Evolutionary conservation across 2,329 filamentous ascomycete species (phyloP).

Genomic region (Aspergillus neotritici): DNA sequence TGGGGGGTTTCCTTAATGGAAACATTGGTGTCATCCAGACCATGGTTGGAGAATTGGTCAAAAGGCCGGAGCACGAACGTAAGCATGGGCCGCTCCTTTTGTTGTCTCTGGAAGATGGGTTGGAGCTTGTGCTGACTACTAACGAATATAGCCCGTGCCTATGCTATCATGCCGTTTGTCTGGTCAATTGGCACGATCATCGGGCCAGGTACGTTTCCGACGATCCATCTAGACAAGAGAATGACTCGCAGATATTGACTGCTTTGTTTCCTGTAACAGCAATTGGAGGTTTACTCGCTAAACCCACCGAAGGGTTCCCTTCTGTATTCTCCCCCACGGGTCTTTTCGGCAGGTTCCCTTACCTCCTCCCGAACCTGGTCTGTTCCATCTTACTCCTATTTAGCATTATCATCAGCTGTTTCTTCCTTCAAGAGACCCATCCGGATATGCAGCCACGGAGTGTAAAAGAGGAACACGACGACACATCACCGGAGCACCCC

Average conservation of each 20-base stretch:
- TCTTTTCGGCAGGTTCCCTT: conserved; percentile 74
- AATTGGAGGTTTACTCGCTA: conserved; percentile 80
- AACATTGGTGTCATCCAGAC: conserved; percentile 90
- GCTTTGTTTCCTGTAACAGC: conserved; percentile 36
- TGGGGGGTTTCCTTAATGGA: conserved; percentile 81
- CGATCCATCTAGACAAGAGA: background rate
- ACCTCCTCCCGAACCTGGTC: conserved; percentile 81
- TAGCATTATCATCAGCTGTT: conserved; percentile 73
- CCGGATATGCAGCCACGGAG: conserved; percentile 65
- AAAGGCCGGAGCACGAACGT: conserved; percentile 80
- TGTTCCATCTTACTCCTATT: conserved; percentile 70
- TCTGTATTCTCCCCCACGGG: conserved; percentile 60
- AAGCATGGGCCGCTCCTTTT: conserved; percentile 37
- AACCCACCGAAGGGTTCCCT: conserved; percentile 70
- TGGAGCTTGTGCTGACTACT: conserved; percentile 7
- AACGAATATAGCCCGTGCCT: conserved; percentile 61
- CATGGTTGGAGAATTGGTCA: conserved; percentile 85
- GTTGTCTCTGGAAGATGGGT: background rate
- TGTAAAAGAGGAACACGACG: conserved; percentile 34
- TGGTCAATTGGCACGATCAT: conserved; percentile 89
- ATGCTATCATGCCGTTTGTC: conserved; percentile 88
- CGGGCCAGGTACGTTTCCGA: conserved; percentile 51
- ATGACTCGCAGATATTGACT: conserved; percentile 11
- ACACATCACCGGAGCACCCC: conserved; percentile 59
- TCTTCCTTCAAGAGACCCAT: conserved; percentile 83